These are phyloP conservation scores for Fistulifera solaris DNA, from an alignment of 108 stramenopile genomes.

Conservation along the genomic window DNA sequence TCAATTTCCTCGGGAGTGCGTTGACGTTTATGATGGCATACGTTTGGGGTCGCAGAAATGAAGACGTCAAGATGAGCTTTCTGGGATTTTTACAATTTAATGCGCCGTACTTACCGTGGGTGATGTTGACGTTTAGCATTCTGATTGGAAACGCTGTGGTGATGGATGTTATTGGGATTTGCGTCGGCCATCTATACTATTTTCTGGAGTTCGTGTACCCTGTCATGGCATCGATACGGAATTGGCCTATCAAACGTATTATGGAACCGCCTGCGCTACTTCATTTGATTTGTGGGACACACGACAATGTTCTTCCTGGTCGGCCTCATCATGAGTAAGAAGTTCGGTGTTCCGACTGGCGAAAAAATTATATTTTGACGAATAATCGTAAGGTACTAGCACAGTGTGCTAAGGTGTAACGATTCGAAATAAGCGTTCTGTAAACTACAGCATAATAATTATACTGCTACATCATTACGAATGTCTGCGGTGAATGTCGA, in stretches of 20 bases:
- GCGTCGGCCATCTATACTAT: slow-evolving; percentile 95
- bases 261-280: slow-evolving; percentile 67
- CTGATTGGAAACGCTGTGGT: slow-evolving; percentile 78
- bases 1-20: slow-evolving; percentile 87
- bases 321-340: too few relatives aligned
- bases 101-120: slow-evolving; percentile 96
- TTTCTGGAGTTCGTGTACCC: slow-evolving; percentile 96
- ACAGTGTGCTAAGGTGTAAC: too few relatives aligned
- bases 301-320: too few relatives aligned
- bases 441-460: too few relatives aligned
- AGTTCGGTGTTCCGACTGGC: too few relatives aligned
- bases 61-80: slow-evolving; percentile 87
- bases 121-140: slow-evolving; percentile 84
- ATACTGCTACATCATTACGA: too few relatives aligned
- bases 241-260: slow-evolving; percentile 73
- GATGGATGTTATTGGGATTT: slow-evolving; percentile 89
- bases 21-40: slow-evolving; percentile 99
- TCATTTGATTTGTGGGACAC: slow-evolving; percentile 74
- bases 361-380: too few relatives aligned
- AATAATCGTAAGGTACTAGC: too few relatives aligned
- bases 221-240: slow-evolving; percentile 83
- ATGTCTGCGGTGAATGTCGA: too few relatives aligned
- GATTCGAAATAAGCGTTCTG: too few relatives aligned
- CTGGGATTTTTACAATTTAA: slow-evolving; percentile 90
- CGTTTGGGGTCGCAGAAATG: slow-evolving; percentile 88